A percentile compares a stretch with the other conserved stretches of the same genome.
Conservation (phyloP, 495 filamentous ascomycete species). For the Trichoderma erinaceum region DNA sequence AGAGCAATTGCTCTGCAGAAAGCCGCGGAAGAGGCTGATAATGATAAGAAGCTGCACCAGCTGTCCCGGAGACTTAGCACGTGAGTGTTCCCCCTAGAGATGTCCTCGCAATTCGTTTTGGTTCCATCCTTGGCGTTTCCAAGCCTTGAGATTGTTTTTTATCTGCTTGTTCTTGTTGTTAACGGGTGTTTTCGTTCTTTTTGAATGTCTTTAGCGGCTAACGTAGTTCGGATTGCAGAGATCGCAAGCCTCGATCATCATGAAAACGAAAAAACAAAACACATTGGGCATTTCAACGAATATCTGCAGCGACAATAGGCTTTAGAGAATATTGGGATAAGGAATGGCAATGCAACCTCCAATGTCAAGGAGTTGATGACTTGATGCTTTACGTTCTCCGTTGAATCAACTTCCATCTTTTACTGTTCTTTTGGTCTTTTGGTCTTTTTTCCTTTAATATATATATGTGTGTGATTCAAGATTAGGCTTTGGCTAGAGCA, state of each 20-base stretch:
- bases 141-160: background rate
- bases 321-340: constrained; percentile 6
- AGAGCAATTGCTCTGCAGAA: constrained; percentile 75
- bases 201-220: background rate
- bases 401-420: background rate
- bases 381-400: constrained; percentile 6
- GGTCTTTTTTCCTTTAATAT: background rate
- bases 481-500: constrained; percentile 12
- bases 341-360: constrained; percentile 7
- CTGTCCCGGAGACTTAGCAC: constrained; percentile 91
- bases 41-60: constrained; percentile 75
- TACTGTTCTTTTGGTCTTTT: background rate
- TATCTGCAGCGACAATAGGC: background rate
- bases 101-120: background rate
- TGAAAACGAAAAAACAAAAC: background rate
- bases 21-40: constrained; percentile 79
- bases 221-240: background rate
- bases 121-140: background rate
- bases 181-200: background rate
- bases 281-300: background rate
- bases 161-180: background rate
- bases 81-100: constrained; percentile 50
- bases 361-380: constrained; percentile 2
- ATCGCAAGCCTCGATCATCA: constrained; percentile 11
- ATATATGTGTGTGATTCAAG: background rate